phyloP scores from a whole-genome alignment of 2,329 filamentous ascomycete species.

The Tolypocladium paradoxum region DNA sequence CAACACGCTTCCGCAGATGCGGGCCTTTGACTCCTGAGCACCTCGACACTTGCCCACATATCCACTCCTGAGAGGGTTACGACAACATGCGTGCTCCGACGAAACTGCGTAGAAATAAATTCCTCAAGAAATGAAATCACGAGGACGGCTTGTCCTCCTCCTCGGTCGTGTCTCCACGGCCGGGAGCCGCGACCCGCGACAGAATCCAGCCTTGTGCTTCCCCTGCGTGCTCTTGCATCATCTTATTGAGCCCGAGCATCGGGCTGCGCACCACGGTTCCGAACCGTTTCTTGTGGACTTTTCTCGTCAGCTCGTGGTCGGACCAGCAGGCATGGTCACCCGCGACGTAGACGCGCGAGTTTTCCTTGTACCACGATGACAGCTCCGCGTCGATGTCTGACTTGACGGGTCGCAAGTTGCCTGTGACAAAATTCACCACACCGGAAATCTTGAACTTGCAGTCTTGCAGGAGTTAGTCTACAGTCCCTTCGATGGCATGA shows the following conservation, averaged over 20 bases:
- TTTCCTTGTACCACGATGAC: constrained; percentile 72
- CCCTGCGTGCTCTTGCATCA: constrained; percentile 44
- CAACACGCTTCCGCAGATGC: not conserved
- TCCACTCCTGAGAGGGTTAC: not conserved
- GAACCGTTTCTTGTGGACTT: constrained; percentile 50
- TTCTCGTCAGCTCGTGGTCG: constrained; percentile 47
- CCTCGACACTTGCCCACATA: not conserved
- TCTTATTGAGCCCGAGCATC: constrained; percentile 36
- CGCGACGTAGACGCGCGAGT: constrained; percentile 71
- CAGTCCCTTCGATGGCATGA: not conserved
- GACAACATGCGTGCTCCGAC: not conserved
- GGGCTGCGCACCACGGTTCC: constrained; percentile 45
- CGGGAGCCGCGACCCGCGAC: constrained; percentile 21
- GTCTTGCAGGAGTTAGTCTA: constrained; percentile 25
- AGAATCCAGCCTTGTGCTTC: constrained; percentile 43
- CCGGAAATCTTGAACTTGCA: constrained; percentile 59
- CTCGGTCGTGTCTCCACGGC: constrained; percentile 35
- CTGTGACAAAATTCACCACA: constrained; percentile 72
- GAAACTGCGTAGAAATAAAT: not conserved
- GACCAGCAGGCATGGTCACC: constrained; percentile 66
- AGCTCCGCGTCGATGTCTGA: constrained; percentile 66
- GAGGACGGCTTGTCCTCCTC: constrained; percentile 25
- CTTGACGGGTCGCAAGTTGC: constrained; percentile 65
- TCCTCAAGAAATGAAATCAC: not conserved
- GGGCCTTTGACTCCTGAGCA: not conserved